These are phyloP conservation scores for Trypanosoma congolense DNA, from an alignment of 208 protist species.

Conservation along the genomic window DNA sequence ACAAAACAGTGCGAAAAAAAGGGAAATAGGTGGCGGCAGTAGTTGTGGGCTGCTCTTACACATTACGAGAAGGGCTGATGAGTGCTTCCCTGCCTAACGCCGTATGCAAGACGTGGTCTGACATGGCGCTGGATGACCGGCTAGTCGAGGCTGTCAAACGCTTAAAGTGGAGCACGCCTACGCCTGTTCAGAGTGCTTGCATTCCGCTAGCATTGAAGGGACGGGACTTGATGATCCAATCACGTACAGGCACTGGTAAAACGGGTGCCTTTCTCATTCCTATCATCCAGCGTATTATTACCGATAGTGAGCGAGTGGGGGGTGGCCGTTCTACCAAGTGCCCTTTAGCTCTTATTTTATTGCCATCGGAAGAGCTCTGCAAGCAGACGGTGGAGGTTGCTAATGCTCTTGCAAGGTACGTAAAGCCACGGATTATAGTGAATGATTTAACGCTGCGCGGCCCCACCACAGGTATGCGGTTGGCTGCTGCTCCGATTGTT, in stretches of 20 bases:
- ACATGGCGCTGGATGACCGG: constrained; percentile 71
- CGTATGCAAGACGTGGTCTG: constrained; percentile 56
- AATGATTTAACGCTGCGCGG: constrained; percentile 75
- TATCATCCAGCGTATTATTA: constrained; percentile 78
- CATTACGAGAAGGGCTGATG: not conserved
- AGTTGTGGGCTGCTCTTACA: too few relatives aligned
- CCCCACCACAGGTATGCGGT: constrained; percentile 46
- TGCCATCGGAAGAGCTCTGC: constrained; percentile 95
- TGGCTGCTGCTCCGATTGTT: constrained; percentile 78
- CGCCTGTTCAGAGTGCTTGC: constrained; percentile 91
- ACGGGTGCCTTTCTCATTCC: constrained; percentile 89
- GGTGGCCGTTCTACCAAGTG: constrained; percentile 34
- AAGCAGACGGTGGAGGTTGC: constrained; percentile 90
- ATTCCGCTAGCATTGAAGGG: constrained; percentile 93
- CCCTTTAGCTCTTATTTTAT: constrained; percentile 90
- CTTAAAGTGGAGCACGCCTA: constrained; percentile 84
- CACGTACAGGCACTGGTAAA: constrained; percentile 85
- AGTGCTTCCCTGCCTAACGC: constrained; percentile 5
- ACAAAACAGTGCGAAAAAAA: too few relatives aligned
- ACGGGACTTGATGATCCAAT: constrained; percentile 84
- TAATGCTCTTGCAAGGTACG: constrained; percentile 61
- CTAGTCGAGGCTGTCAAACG: constrained; percentile 78
- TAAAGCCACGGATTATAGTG: constrained; percentile 72
- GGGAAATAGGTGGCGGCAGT: too few relatives aligned
- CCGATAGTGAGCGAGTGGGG: constrained; percentile 56